Conservation (phyloP, 208 protist species). For the Acanthamoeba quina region DNA sequence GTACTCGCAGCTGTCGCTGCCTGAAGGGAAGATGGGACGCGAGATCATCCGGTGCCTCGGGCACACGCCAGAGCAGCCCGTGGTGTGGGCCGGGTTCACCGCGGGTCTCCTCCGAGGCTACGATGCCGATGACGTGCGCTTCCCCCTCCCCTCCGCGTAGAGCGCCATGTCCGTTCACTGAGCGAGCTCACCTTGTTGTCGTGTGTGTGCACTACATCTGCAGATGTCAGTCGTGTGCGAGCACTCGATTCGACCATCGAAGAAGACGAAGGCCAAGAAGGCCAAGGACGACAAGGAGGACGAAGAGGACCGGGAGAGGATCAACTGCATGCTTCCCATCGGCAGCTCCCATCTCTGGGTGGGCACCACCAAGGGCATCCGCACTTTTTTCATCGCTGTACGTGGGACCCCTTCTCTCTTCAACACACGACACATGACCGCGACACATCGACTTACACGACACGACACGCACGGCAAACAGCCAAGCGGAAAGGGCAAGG, state of each 20-base stretch:
- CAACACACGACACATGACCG: no score
- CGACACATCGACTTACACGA: no score
- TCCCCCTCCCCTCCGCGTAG: no score
- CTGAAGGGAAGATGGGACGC: slow-evolving; percentile 21
- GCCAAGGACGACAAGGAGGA: slow-evolving; percentile 23
- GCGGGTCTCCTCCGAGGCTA: slow-evolving; percentile 2
- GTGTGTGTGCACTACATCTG: no score
- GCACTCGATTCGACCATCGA: slow-evolving; percentile 5
- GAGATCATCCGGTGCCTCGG: slow-evolving; percentile 29
- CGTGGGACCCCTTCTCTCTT: background rate
- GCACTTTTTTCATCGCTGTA: slow-evolving; percentile 6
- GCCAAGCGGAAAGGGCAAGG: background rate
- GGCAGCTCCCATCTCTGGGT: background rate
- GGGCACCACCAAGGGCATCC: slow-evolving; percentile 53
- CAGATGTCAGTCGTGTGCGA: slow-evolving; percentile 53
- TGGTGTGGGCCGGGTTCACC: slow-evolving; percentile 38
- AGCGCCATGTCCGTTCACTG: no score
- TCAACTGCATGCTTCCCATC: slow-evolving; percentile 32
- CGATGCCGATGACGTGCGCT: background rate
- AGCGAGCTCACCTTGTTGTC: background rate
- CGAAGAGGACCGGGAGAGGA: slow-evolving; percentile 24
- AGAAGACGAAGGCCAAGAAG: slow-evolving; percentile 7
- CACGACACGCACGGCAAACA: background rate
- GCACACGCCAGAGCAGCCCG: slow-evolving; percentile 9
- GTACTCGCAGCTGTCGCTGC: slow-evolving; percentile 5